phyloP scores from a whole-genome alignment of 352 stramenopile species.

The Pythium rhizo-oryzae region DNA sequence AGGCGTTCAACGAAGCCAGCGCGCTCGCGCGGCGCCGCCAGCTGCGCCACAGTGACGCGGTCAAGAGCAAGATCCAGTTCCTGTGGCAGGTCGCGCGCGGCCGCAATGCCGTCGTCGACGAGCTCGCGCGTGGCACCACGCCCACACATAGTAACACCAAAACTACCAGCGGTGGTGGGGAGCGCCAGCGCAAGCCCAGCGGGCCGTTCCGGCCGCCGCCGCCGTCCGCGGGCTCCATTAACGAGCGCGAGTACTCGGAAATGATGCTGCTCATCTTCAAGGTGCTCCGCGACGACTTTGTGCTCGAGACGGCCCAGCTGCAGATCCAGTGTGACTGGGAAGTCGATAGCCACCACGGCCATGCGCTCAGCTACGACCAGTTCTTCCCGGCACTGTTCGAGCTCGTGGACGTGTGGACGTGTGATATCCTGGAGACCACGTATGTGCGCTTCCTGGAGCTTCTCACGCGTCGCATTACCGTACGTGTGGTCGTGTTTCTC shows the following conservation, averaged over 20 bases:
- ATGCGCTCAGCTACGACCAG: slow-evolving; percentile 54
- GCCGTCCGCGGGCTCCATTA: slow-evolving; percentile 32
- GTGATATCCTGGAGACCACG: slow-evolving; percentile 67
- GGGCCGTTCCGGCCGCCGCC: not conserved
- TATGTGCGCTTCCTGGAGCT: slow-evolving; percentile 73
- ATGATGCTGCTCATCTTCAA: slow-evolving; percentile 86
- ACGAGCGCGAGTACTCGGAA: slow-evolving; percentile 67
- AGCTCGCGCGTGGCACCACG: slow-evolving; percentile 11
- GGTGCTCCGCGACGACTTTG: slow-evolving; percentile 72
- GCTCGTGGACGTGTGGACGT: slow-evolving; percentile 83
- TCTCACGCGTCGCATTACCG: slow-evolving; percentile 63
- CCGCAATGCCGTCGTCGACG: slow-evolving; percentile 33
- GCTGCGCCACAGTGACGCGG: slow-evolving; percentile 48
- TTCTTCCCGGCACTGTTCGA: slow-evolving; percentile 78
- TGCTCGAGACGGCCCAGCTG: slow-evolving; percentile 47
- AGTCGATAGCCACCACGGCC: slow-evolving; percentile 66
- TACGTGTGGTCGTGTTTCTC: slow-evolving; percentile 72
- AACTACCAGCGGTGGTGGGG: not conserved
- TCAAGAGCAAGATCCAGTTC: slow-evolving; percentile 55
- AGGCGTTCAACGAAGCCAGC: slow-evolving; percentile 64
- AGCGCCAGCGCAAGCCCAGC: not conserved
- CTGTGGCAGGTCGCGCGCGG: slow-evolving; percentile 66
- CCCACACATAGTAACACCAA: not conserved
- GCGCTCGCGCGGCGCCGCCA: slow-evolving; percentile 55
- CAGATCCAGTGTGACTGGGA: slow-evolving; percentile 84